Base-by-base conservation (phyloP, 805 yeast species). In the Cyberlindnera petersonii region DNA sequence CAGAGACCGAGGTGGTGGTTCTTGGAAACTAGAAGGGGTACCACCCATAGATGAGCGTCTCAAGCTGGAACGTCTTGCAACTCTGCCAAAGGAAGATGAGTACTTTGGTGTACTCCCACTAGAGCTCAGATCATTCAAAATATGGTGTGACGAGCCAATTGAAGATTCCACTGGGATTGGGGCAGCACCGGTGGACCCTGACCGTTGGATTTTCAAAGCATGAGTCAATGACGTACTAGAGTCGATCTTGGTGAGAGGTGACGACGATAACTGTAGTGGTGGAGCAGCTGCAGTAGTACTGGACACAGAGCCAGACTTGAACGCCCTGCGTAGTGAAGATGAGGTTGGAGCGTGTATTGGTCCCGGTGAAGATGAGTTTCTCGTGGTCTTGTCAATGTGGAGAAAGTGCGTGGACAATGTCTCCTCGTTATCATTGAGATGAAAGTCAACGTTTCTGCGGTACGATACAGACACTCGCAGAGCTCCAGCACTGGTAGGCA, bases 401-500 rank as follows among this genome's bases (percentile, higher is more conserved):
- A 70, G 57, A 52, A 81, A 77, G 44, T 77, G 82, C 31, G 70
- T 70, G 6, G 85, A 74, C 19, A 82, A 59, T 5, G 79, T 59
- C 41, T 76, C 78, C 51, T 85, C 93, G 29, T 75, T 75, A 49
- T 81, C 87, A 45, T 71, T 75, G 9, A 87, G 64, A 27, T 72
- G 64, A 61, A 91, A 91, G 33, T 75, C 72, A 46, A 78, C 70
- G 55, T 87, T 82, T 27, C 68, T 71, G 40, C 98, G 71, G 53
- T 84, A 91, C 2, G 94, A 82, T 1, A 86, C 93, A 0, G 93
- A 77, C 6, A 86, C 72, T 42, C 77, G 71, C 37, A 91, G 61
- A 1, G 81, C 66, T 0, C 98, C 98, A 32, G 77, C 67, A 7
- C 83, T 77, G 0, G 96, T 86, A 39, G 73, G 69, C 3, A 93